A percentile compares a stretch with the other conserved stretches of the same genome.
Conservation (phyloP, 139 green algal genomes). For the Trebouxia sp. region DNA sequence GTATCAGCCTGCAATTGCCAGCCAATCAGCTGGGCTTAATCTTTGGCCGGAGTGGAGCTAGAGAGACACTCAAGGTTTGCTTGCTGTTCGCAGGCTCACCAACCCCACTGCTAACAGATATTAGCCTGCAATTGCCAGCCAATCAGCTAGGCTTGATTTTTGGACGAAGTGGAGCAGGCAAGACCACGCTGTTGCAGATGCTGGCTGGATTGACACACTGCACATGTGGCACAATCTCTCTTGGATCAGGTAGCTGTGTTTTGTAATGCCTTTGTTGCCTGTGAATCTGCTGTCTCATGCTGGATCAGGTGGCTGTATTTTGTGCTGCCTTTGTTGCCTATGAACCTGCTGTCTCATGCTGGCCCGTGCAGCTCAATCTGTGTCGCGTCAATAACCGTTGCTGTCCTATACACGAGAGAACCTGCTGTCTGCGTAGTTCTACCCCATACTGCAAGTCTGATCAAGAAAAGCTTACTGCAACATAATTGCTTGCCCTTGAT, state of each 20-base stretch:
- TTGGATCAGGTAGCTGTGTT: neutral
- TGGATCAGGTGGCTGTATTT: neutral
- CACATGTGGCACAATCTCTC: slow-evolving; percentile 49
- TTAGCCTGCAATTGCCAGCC: slow-evolving; percentile 67
- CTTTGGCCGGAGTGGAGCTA: slow-evolving; percentile 76
- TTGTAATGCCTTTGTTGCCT: neutral
- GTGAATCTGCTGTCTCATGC: neutral
- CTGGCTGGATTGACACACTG: slow-evolving; percentile 52
- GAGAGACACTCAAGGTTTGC: slow-evolving; percentile 81
- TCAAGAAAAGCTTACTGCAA: no score
- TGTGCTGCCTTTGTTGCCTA: neutral
- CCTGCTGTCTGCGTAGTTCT: no score
- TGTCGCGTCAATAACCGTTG: neutral
- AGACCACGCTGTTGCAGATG: slow-evolving; percentile 88
- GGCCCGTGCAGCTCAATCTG: neutral
- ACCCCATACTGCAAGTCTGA: no score
- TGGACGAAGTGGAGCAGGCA: slow-evolving; percentile 81
- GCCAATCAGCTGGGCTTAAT: slow-evolving; percentile 77
- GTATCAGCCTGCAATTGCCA: slow-evolving; percentile 62
- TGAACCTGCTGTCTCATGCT: neutral
- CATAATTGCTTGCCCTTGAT: slow-evolving; percentile 1
- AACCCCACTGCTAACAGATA: slow-evolving; percentile 62
- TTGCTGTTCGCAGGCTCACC: slow-evolving; percentile 28
- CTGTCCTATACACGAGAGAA: no score
- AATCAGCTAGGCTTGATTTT: slow-evolving; percentile 82